phyloP scores from a whole-genome alignment of 768 basidiomycete species.

The Lactarius deliciosus region DNA sequence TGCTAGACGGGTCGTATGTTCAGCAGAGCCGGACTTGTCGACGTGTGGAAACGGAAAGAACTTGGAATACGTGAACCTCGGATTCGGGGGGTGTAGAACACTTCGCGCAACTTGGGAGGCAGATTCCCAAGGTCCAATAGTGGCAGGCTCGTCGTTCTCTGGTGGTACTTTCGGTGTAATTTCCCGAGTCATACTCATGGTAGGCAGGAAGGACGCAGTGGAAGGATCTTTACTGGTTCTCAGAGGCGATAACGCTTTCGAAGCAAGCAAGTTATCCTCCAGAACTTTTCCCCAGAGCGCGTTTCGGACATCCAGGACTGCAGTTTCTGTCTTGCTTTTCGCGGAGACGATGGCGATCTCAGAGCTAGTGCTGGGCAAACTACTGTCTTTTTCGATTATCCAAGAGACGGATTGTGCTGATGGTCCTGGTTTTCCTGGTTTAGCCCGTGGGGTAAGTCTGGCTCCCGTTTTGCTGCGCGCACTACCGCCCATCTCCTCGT shows the following conservation, averaged over 20 bases:
- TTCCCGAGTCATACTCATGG: not conserved
- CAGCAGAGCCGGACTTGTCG: not conserved
- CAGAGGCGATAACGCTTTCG: not conserved
- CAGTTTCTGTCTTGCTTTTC: slow-evolving; percentile 32
- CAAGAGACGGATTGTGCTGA: slow-evolving; percentile 45
- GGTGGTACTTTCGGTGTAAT: not conserved
- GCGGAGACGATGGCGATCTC: slow-evolving; percentile 12
- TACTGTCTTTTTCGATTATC: slow-evolving; percentile 51
- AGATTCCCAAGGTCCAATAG: slow-evolving; percentile 53
- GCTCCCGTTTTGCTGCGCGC: not conserved
- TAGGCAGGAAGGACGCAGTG: not conserved
- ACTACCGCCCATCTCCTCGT: not conserved
- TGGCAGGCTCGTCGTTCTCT: slow-evolving; percentile 26
- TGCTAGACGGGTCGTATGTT: not conserved
- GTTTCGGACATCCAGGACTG: slow-evolving; percentile 41
- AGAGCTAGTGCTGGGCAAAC: slow-evolving; percentile 28
- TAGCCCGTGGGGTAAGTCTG: not conserved
- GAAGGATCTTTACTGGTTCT: not conserved
- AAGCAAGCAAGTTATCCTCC: not conserved
- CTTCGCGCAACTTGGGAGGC: slow-evolving; percentile 46
- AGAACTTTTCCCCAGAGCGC: slow-evolving; percentile 33
- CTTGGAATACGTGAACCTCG: not conserved
- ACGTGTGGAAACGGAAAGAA: slow-evolving; percentile 17
- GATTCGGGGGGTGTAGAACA: not conserved
- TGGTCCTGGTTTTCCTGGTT: slow-evolving; percentile 1